phyloP scores from a whole-genome alignment of 352 stramenopile genomes.

The Saprolegnia diclina region DNA sequence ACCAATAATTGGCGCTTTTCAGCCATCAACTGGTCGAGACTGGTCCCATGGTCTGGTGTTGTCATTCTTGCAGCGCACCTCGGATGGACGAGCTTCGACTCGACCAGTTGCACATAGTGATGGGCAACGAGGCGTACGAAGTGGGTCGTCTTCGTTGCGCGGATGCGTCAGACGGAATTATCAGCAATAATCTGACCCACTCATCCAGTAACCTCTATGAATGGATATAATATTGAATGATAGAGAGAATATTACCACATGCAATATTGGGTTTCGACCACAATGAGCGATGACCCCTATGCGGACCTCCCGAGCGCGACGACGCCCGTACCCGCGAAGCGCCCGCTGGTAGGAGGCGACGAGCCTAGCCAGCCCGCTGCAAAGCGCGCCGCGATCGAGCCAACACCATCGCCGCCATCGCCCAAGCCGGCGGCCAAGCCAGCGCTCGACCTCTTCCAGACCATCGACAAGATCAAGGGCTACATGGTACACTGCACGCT shows the following conservation, averaged over 20 bases:
- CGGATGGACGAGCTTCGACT: too few relatives aligned
- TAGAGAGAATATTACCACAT: neutral
- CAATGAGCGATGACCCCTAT: slow-evolving; percentile 21
- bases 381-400: neutral
- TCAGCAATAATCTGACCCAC: too few relatives aligned
- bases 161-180: too few relatives aligned
- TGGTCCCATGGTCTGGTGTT: too few relatives aligned
- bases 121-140: too few relatives aligned
- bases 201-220: neutral
- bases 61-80: too few relatives aligned
- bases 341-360: neutral
- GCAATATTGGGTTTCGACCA: neutral
- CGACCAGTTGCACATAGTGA: too few relatives aligned
- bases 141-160: too few relatives aligned
- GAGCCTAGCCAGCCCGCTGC: neutral
- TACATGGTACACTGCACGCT: slow-evolving; percentile 46
- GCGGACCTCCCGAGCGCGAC: slow-evolving; percentile 6
- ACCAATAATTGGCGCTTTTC: too few relatives aligned
- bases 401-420: neutral
- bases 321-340: neutral
- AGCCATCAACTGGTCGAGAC: too few relatives aligned
- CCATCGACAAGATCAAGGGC: slow-evolving; percentile 49
- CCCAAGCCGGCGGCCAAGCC: slow-evolving; percentile 29
- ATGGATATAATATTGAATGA: neutral
- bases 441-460: slow-evolving; percentile 38